Evolutionary conservation across 1,284 basidiomycete genomes (phyloP), one percentile per base, ranked within the genome.

Genomic region (Lignosus rhinocerotis): DNA sequence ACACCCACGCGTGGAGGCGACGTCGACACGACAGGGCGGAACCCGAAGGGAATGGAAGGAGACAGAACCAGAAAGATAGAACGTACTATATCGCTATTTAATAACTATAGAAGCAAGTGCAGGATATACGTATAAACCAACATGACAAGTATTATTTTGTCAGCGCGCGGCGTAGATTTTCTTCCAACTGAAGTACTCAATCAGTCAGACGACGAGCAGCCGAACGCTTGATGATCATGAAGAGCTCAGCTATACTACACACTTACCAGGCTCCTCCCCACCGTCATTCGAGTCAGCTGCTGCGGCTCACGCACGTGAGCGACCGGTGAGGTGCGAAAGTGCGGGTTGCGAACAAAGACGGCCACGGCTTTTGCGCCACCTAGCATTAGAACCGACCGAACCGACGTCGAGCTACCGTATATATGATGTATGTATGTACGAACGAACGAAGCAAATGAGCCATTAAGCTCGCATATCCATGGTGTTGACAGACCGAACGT

Each of bases 281-380:
- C n/a, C n/a, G n/a, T n/a, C n/a, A n/a, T n/a, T n/a, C n/a, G n/a
- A n/a, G 12, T 14, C 34, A 36, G n/a, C 7, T 6, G 11, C 5
- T 39, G 36, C 8, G 5, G 11, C 5, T 14, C 12, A 6, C 11
- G 11, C 31, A 38, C 31, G 17, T n/a, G 25, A 16, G 45, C 48
- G 25, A 43, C 25, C 17, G 34, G 45, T 21, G 45, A 7, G 36
- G 17, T 16, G 51, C 32, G 45, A 46, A 51, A 43, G 38, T 16
- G 36, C 14, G 14, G 34, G 6, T 16, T 25, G 25, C 25, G 25
- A 25, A 25, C 25, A 50, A 43, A 45, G 31, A 49, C 38, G 56
- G 52, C 44, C 56, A n/a, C 10, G 49, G 52, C 44, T 59, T 54
- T 56, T 48, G 51, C 52, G 53, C 58, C 57, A 54, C 57, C 57